Evolutionary conservation across 2,329 filamentous ascomycete genomes (phyloP).

Genomic region (Pseudogymnoascus sp.): DNA sequence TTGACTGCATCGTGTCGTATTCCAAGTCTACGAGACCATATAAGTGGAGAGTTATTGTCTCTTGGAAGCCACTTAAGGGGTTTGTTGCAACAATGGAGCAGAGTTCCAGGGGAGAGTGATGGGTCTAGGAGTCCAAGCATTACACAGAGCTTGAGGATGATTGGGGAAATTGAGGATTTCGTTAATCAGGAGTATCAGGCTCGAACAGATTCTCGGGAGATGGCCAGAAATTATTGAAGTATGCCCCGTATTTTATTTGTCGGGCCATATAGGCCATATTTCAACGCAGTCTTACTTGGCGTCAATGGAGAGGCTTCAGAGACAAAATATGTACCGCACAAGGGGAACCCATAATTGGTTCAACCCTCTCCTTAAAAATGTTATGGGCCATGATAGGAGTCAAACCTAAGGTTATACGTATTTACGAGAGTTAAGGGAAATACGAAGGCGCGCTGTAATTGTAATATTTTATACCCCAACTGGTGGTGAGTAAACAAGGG

Average conservation of each 20-base stretch:
- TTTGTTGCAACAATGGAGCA: conserved; percentile 36
- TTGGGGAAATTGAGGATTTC: conserved; percentile 36
- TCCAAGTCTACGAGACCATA: conserved; percentile 30
- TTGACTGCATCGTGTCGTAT: conserved; percentile 38
- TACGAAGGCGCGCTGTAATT: background rate
- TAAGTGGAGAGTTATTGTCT: conserved; percentile 31
- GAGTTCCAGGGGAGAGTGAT: conserved; percentile 28
- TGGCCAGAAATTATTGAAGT: background rate
- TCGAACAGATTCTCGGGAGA: background rate
- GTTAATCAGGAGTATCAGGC: conserved; percentile 30
- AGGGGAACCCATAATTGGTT: background rate
- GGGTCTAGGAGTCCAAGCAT: conserved; percentile 35
- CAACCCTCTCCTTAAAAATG: background rate
- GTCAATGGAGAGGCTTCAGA: background rate
- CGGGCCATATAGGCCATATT: background rate
- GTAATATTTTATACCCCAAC: background rate
- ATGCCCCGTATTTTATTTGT: background rate
- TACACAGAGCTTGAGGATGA: conserved; percentile 38
- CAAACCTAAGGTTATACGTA: background rate
- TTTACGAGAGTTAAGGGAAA: background rate
- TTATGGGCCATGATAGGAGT: background rate
- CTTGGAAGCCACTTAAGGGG: conserved; percentile 35
- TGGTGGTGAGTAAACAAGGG: background rate
- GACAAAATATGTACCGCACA: background rate
- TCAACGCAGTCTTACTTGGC: background rate